Base-by-base conservation (phyloP, 2,329 filamentous ascomycete species). In the Hypoxylon sp. region DNA sequence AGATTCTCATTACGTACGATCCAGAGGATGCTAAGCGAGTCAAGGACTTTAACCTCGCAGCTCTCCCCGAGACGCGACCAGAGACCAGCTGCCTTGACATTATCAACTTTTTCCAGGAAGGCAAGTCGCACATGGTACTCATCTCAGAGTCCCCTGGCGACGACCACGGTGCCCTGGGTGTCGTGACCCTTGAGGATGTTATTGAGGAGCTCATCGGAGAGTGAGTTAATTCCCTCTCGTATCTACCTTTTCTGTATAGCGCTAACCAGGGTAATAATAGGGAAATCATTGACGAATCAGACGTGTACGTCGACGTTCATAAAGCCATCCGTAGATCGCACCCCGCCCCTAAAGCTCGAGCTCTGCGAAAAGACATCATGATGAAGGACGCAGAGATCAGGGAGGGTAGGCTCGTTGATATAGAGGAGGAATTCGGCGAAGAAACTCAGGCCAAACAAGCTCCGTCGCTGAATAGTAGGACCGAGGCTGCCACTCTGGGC, bases 31-130 rank as follows among this genome's bases (percentile, higher is more conserved):
- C 84, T 70, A 91, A 90, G 70, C 86, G 86, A 17, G 95, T 99
- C 29, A 85, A 89, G 60, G 94, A 98, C 60, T 97, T 99, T 72
- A 88, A 92, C 6, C 81, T 99, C 47, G 95, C 95, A 11, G 97
- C 95, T 0, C 85, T 99, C 5, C 95, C 96, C 1, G 95, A 99
- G 75, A 99, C 95, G 0, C 86, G 91, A 8, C 92, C 95, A 0
- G 92, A 97, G 72, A 99, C 95, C 0, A 97, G 93, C 78, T 99
- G 95, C 73, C 78, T 99, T 53, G 95, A 99, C 74, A 98, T 99
- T 69, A 92, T 99, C 77, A 99, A 99, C 78, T 99, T 97, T 76
- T 99, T 99, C 79, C 95, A 99, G 75, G 95, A 99, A 79, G 95
- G 95, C 69, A 99, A 99, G 74, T 97, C 93, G 1, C 95, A 99